Evolutionary conservation across 257 asterid genomes (phyloP).

Genomic region (Solanum okadae): DNA sequence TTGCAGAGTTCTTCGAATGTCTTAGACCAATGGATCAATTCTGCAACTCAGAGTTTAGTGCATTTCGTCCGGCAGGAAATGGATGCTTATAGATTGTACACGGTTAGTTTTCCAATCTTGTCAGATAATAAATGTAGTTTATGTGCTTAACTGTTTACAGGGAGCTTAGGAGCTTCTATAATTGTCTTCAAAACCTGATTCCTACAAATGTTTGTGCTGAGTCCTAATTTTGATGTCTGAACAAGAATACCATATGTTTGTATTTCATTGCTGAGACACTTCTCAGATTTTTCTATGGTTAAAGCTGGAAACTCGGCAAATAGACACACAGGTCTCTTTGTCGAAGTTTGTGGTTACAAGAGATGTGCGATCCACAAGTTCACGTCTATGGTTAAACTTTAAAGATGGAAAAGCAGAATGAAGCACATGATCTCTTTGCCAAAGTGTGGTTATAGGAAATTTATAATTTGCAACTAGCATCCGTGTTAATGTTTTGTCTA

Average conservation of each 20-base stretch:
- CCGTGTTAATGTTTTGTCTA: not conserved
- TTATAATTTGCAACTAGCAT: not conserved
- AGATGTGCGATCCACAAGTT: not conserved
- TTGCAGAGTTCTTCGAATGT: slow-evolving; percentile 78
- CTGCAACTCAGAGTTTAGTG: slow-evolving; percentile 91
- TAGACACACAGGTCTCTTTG: not conserved
- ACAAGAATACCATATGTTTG: not conserved
- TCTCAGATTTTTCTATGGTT: not conserved
- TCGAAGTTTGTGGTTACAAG: not conserved
- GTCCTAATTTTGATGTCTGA: not conserved
- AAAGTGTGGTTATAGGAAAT: not conserved
- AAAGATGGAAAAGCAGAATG: not conserved
- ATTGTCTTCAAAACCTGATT: not conserved
- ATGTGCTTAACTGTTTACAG: not conserved
- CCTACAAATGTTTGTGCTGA: not conserved
- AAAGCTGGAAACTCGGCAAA: not conserved
- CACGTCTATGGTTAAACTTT: not conserved
- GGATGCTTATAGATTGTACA: slow-evolving; percentile 91
- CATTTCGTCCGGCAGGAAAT: slow-evolving; percentile 91
- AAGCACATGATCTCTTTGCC: not conserved
- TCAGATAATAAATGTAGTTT: not conserved
- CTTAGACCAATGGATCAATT: slow-evolving; percentile 92
- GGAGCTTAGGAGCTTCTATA: not conserved
- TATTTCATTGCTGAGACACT: not conserved
- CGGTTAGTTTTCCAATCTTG: slow-evolving; percentile 26